Evolutionary conservation across 768 basidiomycete species (phyloP).

Genomic region (Pseudohyphozyma bogoriensis): DNA sequence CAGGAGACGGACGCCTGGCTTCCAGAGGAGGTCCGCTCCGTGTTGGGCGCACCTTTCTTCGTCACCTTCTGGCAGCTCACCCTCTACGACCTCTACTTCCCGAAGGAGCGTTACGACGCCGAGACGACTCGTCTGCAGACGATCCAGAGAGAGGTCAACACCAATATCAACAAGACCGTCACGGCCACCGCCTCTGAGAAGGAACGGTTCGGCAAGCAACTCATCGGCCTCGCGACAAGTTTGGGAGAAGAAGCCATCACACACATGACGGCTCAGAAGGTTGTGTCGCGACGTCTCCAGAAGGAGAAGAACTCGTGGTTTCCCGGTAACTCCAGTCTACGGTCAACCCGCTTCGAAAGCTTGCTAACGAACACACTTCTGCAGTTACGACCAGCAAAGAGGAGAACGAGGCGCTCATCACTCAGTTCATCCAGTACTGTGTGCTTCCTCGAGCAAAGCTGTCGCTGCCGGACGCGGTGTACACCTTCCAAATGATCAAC

Average conservation of each 20-base stretch:
- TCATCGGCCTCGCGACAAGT: no score
- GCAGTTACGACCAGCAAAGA: background rate
- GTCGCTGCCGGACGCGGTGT: constrained; percentile 96
- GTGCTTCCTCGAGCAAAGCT: constrained; percentile 81
- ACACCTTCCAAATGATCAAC: constrained; percentile 81
- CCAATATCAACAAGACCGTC: no score
- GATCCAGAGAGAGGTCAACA: background rate
- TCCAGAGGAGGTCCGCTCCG: constrained; percentile 48
- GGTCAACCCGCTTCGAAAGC: background rate
- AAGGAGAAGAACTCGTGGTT: background rate
- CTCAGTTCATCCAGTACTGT: constrained; percentile 66
- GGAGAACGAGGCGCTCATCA: constrained; percentile 49
- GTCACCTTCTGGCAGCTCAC: constrained; percentile 95
- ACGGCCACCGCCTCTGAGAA: no score
- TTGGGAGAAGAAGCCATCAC: no score
- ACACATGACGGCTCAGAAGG: background rate
- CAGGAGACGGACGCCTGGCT: constrained; percentile 63
- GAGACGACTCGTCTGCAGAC: constrained; percentile 45
- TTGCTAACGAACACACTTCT: background rate
- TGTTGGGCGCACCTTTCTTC: constrained; percentile 73
- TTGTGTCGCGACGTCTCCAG: background rate
- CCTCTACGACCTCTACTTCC: constrained; percentile 75
- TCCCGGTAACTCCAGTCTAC: background rate
- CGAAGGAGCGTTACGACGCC: constrained; percentile 65
- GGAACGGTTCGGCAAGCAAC: no score